These are phyloP conservation scores for Alternaria sp. DNA, from an alignment of 2,329 filamentous ascomycete species.

Conservation along the genomic window DNA sequence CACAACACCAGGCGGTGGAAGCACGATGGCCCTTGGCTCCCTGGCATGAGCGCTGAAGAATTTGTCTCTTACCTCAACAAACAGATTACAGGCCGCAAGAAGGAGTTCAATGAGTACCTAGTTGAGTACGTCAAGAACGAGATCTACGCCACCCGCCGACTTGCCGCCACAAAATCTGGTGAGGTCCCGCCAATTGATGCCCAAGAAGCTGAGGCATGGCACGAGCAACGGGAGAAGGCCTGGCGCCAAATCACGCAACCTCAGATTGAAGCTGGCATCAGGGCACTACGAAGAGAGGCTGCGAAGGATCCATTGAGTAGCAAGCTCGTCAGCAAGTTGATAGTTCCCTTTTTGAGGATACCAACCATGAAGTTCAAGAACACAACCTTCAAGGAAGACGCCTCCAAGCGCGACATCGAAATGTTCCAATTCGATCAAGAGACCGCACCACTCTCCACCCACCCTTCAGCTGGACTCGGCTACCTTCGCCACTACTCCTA, in stretches of 20 bases:
- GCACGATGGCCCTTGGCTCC: slow-evolving; percentile 66
- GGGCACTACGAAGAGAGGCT: slow-evolving; percentile 57
- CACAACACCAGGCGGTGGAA: slow-evolving; percentile 59
- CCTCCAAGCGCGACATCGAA: slow-evolving; percentile 41
- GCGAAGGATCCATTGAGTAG: slow-evolving; percentile 56
- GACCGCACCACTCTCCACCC: slow-evolving; percentile 62
- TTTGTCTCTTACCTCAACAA: slow-evolving; percentile 61
- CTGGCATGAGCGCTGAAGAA: slow-evolving; percentile 63
- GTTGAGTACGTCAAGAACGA: slow-evolving; percentile 43
- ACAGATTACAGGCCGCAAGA: slow-evolving; percentile 50
- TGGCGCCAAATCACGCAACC: slow-evolving; percentile 37
- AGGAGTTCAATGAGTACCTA: slow-evolving; percentile 43
- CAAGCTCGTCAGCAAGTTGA: slow-evolving; percentile 59
- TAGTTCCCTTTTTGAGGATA: slow-evolving; percentile 66
- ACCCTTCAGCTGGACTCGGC: slow-evolving; percentile 70
- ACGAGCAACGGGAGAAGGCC: slow-evolving; percentile 29
- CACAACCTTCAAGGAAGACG: slow-evolving; percentile 22
- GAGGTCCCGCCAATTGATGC: slow-evolving; percentile 33
- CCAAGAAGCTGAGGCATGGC: slow-evolving; percentile 32
- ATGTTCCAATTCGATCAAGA: slow-evolving; percentile 44
- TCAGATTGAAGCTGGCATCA: slow-evolving; percentile 42
- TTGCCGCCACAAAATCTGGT: slow-evolving; percentile 24
- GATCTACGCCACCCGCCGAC: slow-evolving; percentile 41
- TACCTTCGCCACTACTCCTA: slow-evolving; percentile 65
- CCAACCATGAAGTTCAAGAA: slow-evolving; percentile 52